Percentiles rank a stretch among this genome's conserved stretches.
Conservation (phyloP, 177 flowering plant species). For the Telopea speciosissima region DNA sequence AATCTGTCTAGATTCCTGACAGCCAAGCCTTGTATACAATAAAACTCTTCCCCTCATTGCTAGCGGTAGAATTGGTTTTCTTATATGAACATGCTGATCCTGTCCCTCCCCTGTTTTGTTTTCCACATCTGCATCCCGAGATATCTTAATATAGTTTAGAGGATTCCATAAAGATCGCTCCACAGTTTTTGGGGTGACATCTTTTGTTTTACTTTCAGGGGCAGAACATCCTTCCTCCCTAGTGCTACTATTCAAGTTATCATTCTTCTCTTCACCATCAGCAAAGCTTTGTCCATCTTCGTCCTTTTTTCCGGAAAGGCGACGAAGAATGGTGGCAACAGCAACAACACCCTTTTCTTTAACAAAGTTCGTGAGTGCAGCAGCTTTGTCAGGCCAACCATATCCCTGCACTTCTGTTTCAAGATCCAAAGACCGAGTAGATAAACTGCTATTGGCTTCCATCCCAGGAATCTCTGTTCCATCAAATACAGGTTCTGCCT, state of each 20-base stretch:
- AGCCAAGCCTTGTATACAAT: constrained; percentile 66
- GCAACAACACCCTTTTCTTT: constrained; percentile 53
- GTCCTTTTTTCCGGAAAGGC: constrained; percentile 58
- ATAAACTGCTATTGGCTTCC: constrained; percentile 35
- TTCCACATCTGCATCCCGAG: constrained; percentile 33
- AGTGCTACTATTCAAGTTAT: constrained; percentile 6
- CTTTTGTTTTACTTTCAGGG: constrained; percentile 29
- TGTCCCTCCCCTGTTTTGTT: constrained; percentile 27
- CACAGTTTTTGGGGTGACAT: constrained; percentile 25
- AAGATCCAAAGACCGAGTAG: constrained; percentile 32
- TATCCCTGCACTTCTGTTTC: constrained; percentile 33
- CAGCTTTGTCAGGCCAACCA: constrained; percentile 72
- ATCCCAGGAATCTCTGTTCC: constrained; percentile 57
- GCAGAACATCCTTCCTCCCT: constrained; percentile 26
- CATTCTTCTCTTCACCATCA: constrained; percentile 22
- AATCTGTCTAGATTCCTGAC: constrained; percentile 49
- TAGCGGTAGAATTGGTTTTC: constrained; percentile 26
- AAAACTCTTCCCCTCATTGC: constrained; percentile 64
- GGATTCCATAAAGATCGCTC: constrained; percentile 69
- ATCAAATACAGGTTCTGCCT: constrained; percentile 56
- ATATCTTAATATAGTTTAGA: constrained; percentile 36
- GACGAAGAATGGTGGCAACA: constrained; percentile 54
- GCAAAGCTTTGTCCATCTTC: constrained; percentile 25
- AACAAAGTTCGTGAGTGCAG: constrained; percentile 53
- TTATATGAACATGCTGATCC: constrained; percentile 15